Evolutionary conservation across 768 basidiomycete genomes (phyloP), one percentile per base, ranked within the genome.

Genomic region (Galerina sulciceps): DNA sequence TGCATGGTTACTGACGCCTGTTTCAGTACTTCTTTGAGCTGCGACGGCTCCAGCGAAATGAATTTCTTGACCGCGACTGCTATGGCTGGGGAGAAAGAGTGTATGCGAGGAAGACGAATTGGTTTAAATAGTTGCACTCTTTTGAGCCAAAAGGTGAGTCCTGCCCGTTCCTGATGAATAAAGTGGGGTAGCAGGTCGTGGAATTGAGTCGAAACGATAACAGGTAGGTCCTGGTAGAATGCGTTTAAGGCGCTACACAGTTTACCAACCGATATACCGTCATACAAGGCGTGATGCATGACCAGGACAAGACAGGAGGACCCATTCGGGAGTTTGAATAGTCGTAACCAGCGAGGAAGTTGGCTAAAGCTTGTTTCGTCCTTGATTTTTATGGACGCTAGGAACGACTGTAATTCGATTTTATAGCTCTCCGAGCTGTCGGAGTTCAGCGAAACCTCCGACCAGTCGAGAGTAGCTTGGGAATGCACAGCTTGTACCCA

Each of bases 271-370:
- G 81, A 79, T 23, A 76, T 45, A 10, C 81, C 81, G 57, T 82
- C 81, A 55, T 82, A 82, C 17, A 82, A 57, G 3, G 80, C 79
- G 61, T 82, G 81, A 61, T 82, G 81, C 69, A 82, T 73, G 40
- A 75, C 71, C 3, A 83, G 59, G 11, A 79, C 73, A 5, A 83
- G 59, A 10, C 38, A 35, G 11, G 59, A 52, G 14, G 65, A 60
- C 4, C 55, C 20, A 44, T 41, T 42, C 41, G 9, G 40, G 8
- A 37, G 46, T 46, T 26, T 65, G 62, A 70, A 75, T 6, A 69
- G 53, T 65, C 71, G 72, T 53, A 76, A 13, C 74, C 69, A 53
- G 57, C 76, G 50, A 65, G 78, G 65, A 35, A 73, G 62, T 8
- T 41, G 65, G n/a, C 45, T 48, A 55, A 78, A 64, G 48, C 62